Evolutionary conservation across 345 rosid species (phyloP).

Genomic region (Hirschfeldia incana): DNA sequence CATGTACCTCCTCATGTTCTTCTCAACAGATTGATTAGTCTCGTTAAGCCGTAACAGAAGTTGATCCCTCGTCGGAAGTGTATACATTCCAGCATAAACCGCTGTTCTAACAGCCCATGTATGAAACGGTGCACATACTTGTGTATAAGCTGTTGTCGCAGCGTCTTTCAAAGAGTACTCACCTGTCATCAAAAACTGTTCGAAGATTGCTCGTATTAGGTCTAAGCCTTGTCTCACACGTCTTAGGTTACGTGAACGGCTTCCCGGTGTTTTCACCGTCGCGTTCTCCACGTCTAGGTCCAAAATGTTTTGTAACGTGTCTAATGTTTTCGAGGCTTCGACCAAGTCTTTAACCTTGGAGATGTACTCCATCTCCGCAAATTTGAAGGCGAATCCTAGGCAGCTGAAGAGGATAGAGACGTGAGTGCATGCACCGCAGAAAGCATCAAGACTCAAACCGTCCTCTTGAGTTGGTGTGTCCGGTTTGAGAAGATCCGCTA

Average conservation of each 20-base stretch:
- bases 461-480: neutral
- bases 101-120: constrained; percentile 87
- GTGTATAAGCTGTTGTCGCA: constrained; percentile 77
- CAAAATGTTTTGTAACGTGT: constrained; percentile 55
- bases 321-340: constrained; percentile 62
- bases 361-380: constrained; percentile 80
- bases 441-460: constrained; percentile 53
- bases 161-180: constrained; percentile 74
- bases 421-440: constrained; percentile 63
- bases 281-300: constrained; percentile 63
- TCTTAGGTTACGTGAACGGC: constrained; percentile 76
- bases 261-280: constrained; percentile 74
- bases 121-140: constrained; percentile 89
- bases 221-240: constrained; percentile 92
- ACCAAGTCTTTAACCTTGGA: constrained; percentile 69
- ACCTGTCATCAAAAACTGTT: constrained; percentile 58
- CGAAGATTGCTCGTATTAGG: constrained; percentile 77
- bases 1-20: constrained; percentile 76
- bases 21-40: constrained; percentile 73
- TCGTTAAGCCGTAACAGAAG: constrained; percentile 75
- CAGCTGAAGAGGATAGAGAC: constrained; percentile 67
- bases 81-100: constrained; percentile 91
- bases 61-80: constrained; percentile 80
- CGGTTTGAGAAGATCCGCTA: constrained; percentile 39
- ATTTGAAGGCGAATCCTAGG: constrained; percentile 90